Base-by-base conservation (phyloP, 2,329 filamentous ascomycete species). In the Phyllosticta paracitricarpa region DNA sequence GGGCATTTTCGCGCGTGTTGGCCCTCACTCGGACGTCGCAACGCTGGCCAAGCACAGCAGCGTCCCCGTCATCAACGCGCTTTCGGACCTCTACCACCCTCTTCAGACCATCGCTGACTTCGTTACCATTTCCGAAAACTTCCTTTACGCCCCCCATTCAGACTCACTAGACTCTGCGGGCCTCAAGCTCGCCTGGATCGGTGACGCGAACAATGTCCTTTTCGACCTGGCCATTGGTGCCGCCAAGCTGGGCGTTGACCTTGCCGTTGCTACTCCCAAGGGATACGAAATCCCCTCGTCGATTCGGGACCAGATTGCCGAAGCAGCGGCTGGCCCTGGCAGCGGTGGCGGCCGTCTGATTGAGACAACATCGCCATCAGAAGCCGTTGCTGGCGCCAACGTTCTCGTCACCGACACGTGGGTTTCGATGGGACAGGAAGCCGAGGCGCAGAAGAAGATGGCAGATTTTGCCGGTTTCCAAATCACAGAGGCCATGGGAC, bases 401-500 rank as follows among this genome's bases (percentile, higher is more conserved):
- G 83, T 97, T 59, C 79, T 99, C 62, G 91, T 97, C 24, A 99
- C 94, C 0, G 94, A 99, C 71, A 99, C 94, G 0, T 99, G 94
- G 94, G 84, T 99, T 33, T 96, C 91, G 1, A 99, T 99, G 94
- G 94, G 94, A 55, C 93, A 97, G 76, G 94, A 99, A 75, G 84
- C 84, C 61, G 94, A 99, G 75, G 81, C 85, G 51, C 81, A 86
- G 66, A 88, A 88, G 79, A 82, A 90, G 57, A 73, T 97, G 63
- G 84, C 87, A 70, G 91, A 86, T 2, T 99, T 99, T 73, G 82
- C 83, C 30, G 92, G 93, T 14, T 99, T 92, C 76, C 93, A 97
- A 73, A 89, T 99, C 70, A 97, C 93, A 2, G 83, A 86, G 56
- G 89, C 94, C 53, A 79, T 99, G 66, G 93, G 91, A 1, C 83